A percentile compares a stretch with the other conserved stretches of the same genome.
Conservation (phyloP, 495 filamentous ascomycete species). For the Xylaria castorea region DNA sequence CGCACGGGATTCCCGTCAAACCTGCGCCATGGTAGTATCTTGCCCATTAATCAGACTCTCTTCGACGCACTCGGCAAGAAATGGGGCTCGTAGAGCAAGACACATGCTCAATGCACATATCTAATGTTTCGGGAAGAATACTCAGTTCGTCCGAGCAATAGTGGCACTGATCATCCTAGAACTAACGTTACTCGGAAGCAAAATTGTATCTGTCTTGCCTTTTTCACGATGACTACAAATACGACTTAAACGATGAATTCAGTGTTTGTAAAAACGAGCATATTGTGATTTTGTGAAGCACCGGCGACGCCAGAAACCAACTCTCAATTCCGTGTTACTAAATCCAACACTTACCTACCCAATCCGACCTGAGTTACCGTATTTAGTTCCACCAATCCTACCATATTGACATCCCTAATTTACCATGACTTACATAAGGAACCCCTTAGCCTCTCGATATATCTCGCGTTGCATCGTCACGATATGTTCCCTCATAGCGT, state of each 20-base stretch:
- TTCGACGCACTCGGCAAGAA: slow-evolving; percentile 48
- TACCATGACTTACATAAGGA: not conserved
- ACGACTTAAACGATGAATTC: not conserved
- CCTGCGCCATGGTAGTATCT: slow-evolving; percentile 57
- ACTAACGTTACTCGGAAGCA: not conserved
- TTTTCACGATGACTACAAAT: not conserved
- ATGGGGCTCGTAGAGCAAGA: slow-evolving; percentile 39
- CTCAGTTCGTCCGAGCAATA: too few relatives aligned
- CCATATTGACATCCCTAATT: not conserved
- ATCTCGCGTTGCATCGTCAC: slow-evolving; percentile 23
- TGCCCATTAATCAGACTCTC: slow-evolving; percentile 50
- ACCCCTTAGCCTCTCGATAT: slow-evolving; percentile 16
- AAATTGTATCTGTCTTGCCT: not conserved
- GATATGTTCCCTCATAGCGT: slow-evolving; percentile 19
- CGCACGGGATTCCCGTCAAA: slow-evolving; percentile 50
- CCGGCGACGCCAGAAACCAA: not conserved
- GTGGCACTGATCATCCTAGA: not conserved
- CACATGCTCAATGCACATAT: not conserved
- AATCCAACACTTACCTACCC: not conserved
- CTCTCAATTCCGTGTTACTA: not conserved
- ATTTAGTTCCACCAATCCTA: not conserved
- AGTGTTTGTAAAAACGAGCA: not conserved
- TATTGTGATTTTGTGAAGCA: not conserved
- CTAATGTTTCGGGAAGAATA: not conserved
- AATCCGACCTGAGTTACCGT: not conserved